These are phyloP conservation scores for Epicoccum sorghinum DNA, from an alignment of 2,329 filamentous ascomycete genomes.

Conservation along the genomic window DNA sequence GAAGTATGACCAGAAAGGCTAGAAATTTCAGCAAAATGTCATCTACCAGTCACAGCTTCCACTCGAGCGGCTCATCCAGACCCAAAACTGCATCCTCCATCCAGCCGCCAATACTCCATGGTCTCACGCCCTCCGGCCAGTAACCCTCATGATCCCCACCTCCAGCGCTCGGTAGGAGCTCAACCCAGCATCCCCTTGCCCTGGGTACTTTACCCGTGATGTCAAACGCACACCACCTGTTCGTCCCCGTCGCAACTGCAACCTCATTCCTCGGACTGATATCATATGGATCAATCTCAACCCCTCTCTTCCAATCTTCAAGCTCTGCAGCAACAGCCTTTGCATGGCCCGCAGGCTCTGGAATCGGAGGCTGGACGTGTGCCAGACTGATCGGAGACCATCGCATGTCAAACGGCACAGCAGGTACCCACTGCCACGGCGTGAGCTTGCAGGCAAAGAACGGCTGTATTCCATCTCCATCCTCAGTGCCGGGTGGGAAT, in stretches of 20 bases:
- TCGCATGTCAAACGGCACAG: slow-evolving; percentile 30
- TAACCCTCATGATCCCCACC: slow-evolving; percentile 19
- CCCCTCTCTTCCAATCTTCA: slow-evolving; percentile 4
- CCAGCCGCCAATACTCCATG: slow-evolving; percentile 38
- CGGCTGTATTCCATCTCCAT: slow-evolving; percentile 27
- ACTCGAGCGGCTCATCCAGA: slow-evolving; percentile 31
- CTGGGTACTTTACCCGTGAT: slow-evolving; percentile 24
- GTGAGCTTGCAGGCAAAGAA: slow-evolving; percentile 38
- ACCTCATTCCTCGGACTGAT: slow-evolving; percentile 25
- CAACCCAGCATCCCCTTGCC: slow-evolving; percentile 38
- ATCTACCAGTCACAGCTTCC: slow-evolving; percentile 22
- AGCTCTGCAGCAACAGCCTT: slow-evolving; percentile 15
- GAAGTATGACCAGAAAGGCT: too few relatives aligned
- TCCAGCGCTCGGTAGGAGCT: slow-evolving; percentile 11
- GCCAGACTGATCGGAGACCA: slow-evolving; percentile 31
- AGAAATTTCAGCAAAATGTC: too few relatives aligned
- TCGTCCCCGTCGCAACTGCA: slow-evolving; percentile 30
- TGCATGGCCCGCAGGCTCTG: slow-evolving; percentile 16
- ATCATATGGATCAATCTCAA: slow-evolving; percentile 30
- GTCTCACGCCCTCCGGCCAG: slow-evolving; percentile 27
- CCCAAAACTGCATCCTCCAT: slow-evolving; percentile 35
- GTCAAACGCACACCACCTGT: slow-evolving; percentile 34
- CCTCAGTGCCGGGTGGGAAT: slow-evolving; percentile 29
- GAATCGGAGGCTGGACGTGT: slow-evolving; percentile 34
- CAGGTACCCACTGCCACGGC: slow-evolving; percentile 36